phyloP scores from a whole-genome alignment of 768 basidiomycete species.

The Agaricus blazei region DNA sequence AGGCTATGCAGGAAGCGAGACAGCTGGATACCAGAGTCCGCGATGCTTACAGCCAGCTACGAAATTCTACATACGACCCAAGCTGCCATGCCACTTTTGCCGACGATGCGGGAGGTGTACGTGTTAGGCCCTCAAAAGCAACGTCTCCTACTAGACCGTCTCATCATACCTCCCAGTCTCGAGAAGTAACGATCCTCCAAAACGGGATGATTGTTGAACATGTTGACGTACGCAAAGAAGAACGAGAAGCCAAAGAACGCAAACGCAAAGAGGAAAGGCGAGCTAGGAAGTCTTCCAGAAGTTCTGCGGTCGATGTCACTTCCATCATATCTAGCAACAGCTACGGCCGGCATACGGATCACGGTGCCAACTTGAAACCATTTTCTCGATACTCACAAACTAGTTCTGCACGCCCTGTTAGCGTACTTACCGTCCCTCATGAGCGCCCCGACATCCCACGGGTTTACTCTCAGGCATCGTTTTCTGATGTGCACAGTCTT shows the following conservation, averaged over 20 bases:
- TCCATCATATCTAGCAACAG: slow-evolving; percentile 70
- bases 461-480: slow-evolving; percentile 72
- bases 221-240: slow-evolving; percentile 77
- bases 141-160: slow-evolving; percentile 15
- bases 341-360: slow-evolving; percentile 49
- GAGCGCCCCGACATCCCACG: slow-evolving; percentile 61
- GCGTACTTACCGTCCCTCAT: slow-evolving; percentile 53
- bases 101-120: slow-evolving; percentile 62
- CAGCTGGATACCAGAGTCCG: slow-evolving; percentile 73
- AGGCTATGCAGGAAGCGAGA: slow-evolving; percentile 73
- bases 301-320: slow-evolving; percentile 65
- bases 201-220: slow-evolving; percentile 90
- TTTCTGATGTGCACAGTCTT: slow-evolving; percentile 75
- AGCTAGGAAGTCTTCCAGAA: slow-evolving; percentile 68
- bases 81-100: slow-evolving; percentile 39
- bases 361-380: slow-evolving; percentile 41
- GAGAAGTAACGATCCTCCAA: slow-evolving; percentile 77
- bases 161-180: slow-evolving; percentile 49
- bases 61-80: slow-evolving; percentile 73
- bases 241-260: slow-evolving; percentile 68
- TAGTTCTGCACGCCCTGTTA: slow-evolving; percentile 52
- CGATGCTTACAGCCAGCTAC: slow-evolving; percentile 74
- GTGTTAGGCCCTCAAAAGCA: slow-evolving; percentile 60
- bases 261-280: slow-evolving; percentile 65
- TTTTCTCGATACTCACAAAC: slow-evolving; percentile 57